Evolutionary conservation across 176 grass and related monocot species (phyloP), one percentile per base, ranked within the genome.

Genomic region (Zoysia japonica): DNA sequence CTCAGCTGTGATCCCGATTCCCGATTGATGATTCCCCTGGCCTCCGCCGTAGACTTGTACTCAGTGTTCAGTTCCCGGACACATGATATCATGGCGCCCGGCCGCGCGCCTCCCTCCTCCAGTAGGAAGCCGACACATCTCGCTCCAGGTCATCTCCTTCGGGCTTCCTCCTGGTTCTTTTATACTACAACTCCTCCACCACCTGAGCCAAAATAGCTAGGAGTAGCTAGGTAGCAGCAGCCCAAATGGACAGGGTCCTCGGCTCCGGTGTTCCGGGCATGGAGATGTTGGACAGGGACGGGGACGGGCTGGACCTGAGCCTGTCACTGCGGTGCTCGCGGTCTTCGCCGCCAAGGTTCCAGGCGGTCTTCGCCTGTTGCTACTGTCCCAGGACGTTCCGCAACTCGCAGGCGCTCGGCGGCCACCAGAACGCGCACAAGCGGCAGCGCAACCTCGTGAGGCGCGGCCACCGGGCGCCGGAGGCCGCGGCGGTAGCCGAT

Each of bases 341-440:
- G 70, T 39, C 84, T 62, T 87, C 73, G 66, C 90, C 86, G 53
- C 77, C 79, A 1, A 78, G 86, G 74, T 81, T 86, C 70, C 82
- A 80, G 79, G 83, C 73, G 38, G 68, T 92, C 13, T 92, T 92
- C 86, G 71, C 85, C 76, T 92, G 90, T 80, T 82, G 87, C 86
- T 92, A 92, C 86, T 92, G 89, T 83, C 82, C 82, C 44, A 89
- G 87, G 78, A 92, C 85, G 77, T 92, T 92, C 83, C 70, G 79
- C 44, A 92, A 82, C 81, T 87, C 89, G 56, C 89, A 91, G 74
- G 89, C 89, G 53, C 89, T 91, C 47, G 89, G 89, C 47, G 89
- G 89, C 14, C 89, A 91, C 82, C 89, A 91, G 85, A 91, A 91
- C 74, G 89, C 89, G 51, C 89, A 91, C 85, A 91, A 88, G 69